Evolutionary conservation across 2,329 filamentous ascomycete species (phyloP).

Genomic region (Nigrospora sphaerica): DNA sequence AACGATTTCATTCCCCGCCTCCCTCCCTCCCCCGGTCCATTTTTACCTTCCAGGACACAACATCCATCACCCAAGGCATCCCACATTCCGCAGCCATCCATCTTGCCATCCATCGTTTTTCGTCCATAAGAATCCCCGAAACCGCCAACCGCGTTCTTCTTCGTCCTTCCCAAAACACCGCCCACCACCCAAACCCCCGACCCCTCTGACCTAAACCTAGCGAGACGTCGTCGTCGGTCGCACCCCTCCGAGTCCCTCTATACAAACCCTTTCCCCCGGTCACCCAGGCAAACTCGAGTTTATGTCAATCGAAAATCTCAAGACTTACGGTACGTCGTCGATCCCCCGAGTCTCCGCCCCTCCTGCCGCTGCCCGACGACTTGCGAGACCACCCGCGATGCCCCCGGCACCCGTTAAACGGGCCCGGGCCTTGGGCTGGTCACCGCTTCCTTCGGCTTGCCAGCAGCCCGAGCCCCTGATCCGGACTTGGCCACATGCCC

Average conservation of each 20-base stretch:
- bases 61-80: neutral
- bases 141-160: neutral
- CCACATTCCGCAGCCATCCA: neutral
- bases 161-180: neutral
- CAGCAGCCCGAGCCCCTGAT: too few relatives aligned
- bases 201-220: slow-evolving; percentile 22
- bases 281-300: slow-evolving; percentile 68
- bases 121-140: neutral
- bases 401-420: too few relatives aligned
- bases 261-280: slow-evolving; percentile 46
- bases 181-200: slow-evolving; percentile 6
- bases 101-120: neutral
- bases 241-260: slow-evolving; percentile 29
- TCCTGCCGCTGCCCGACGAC: too few relatives aligned
- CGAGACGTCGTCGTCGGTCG: slow-evolving; percentile 48
- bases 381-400: too few relatives aligned
- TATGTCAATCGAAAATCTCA: slow-evolving; percentile 99
- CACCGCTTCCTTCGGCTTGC: too few relatives aligned
- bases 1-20: neutral
- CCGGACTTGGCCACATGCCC: too few relatives aligned
- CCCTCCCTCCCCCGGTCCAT: neutral
- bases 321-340: slow-evolving; percentile 73
- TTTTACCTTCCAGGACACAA: neutral
- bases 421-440: too few relatives aligned
- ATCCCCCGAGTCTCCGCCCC: too few relatives aligned